Base-by-base conservation (phyloP, 2,329 filamentous ascomycete species). In the Penicillium sp. region DNA sequence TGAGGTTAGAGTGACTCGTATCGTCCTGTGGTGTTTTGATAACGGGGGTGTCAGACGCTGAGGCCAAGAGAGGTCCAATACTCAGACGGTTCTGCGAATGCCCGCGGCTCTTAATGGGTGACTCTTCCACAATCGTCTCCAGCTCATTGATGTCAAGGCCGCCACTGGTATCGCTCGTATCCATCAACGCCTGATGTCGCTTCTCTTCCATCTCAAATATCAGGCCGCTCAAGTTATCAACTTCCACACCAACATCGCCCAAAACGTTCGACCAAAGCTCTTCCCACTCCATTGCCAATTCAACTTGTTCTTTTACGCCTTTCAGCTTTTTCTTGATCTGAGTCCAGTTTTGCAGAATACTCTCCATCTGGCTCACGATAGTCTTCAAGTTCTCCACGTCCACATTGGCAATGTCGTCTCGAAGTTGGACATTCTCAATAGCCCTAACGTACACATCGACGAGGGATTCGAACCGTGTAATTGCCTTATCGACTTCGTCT, bases 201-300 rank as follows among this genome's bases (percentile, higher is more conserved):
- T 92, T 89, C 77, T 97, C 94, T 74, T 99, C 94, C 92, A 97
- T 96, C 75, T 97, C 93, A 69, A 97, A 97, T 31, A 97, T 90
- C 48, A 96, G 79, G 39, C 89, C 83, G 68, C 85, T 86, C 17
- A 96, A 81, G 44, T 89, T 87, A 63, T 94, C 90, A 70, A 92
- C 88, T 76, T 99, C 94, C 61, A 88, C 86, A 52, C 93, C 90
- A 60, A 97, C 96, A 72, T 97, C 93, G 44, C 93, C 93, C 3
- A 99, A 81, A 3, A 97, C 93, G 62, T 85, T 91, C 67, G 91
- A 91, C 93, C 94, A 97, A 36, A 99, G 81, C 76, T 97, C 93
- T 74, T 97, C 93, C 93, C 93, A 99, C 71, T 99, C 94, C 92
- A 97, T 96, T 47, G 94, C 94, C 58, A 96, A 87, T 75, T 97